Evolutionary conservation across 148 eudicot species (phyloP), one percentile per base, ranked within the genome.

Genomic region (Oxyria digyna): DNA sequence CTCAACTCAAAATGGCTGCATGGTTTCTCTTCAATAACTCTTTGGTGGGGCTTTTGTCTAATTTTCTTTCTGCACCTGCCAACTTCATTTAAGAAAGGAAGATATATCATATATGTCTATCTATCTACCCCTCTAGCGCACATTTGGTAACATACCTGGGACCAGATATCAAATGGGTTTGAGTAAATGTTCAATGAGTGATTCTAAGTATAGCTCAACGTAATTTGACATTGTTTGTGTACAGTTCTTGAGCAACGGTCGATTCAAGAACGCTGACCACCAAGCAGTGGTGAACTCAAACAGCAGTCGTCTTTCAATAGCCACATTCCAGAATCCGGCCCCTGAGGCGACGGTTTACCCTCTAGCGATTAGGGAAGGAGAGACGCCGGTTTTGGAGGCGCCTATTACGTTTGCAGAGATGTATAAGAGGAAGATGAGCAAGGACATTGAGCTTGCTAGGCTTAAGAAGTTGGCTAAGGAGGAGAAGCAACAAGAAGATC

Each of bases 181-280:
- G 38, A 2, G 38, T 2, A 35, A 35, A 35, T 35, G 3, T 35
- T 35, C 38, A 35, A 35, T n/a, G n/a, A n/a, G n/a, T n/a, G n/a
- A n/a, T n/a, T n/a, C n/a, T n/a, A n/a, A n/a, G n/a, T n/a, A n/a
- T n/a, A n/a, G n/a, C n/a, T n/a, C n/a, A n/a, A n/a, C n/a, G 52
- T 52, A 4, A 49, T 18, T 49, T 49, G 54, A 48, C 29, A 2
- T 11, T 37, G 68, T 66, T 9, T 3, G 20, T 46, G 24, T 15
- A 21, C 73, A 92, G 98, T 93, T 70, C 50, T 67, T 93, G 74
- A 93, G 98, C 96, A 94, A 94, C 20, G 98, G 98, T 67, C 81
- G 97, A 79, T 94, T 94, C 84, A 94, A 84, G 89, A 90, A 90
- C 20, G 98, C 98, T 1, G 97, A 94, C 63, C 97, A 94, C 81